Evolutionary conservation across 179 eudicot species (phyloP), one percentile per base, ranked within the genome.

Genomic region (Beta macrorhiza): DNA sequence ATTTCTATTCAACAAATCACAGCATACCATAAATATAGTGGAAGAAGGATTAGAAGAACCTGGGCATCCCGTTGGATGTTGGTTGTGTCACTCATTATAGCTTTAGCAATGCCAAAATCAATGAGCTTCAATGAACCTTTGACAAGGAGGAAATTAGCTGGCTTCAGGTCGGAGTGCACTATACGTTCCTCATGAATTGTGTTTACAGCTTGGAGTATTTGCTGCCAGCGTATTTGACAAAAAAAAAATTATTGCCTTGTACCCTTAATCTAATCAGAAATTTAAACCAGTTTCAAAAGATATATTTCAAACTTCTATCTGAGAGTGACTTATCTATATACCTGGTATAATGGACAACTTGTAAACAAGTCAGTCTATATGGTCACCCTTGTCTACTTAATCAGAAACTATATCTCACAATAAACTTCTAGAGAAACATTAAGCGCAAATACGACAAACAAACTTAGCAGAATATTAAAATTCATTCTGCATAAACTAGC

Each of bases 61-160:
- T 93, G 98, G 53, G 97, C 90, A 83, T 96, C 99, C 65, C 98
- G 90, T 86, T 94, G 99, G 84, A 96, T 96, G 87, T 96, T 91
- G 59, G 99, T 96, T 45, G 99, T 96, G 83, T 96, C 99, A 76
- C 96, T 94, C 97, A 92, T 85, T 72, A 96, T 94, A 71, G 99
- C 97, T 86, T 96, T 96, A 58, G 99, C 98, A 70, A 96, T 94
- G n/a, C 99, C 99, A 87, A 96, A 96, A 88, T 96, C 99, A 53
- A 96, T 96, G 75, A 96, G 92, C 87, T 94, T 96, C 83, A 96
- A 76, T 32, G 97, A 92, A 58, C 99, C 99, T 86, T 87, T 92
- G 22, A 96, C 99, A 74, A 96, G 96, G 83, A 96, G 99, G 72
- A 96, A 96, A 91, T 96, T 96, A 78, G 97, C 98, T 20, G 98